Evolutionary conservation across 371 early-diverging fungal species (phyloP).

Genomic region (Mucor saturninus): DNA sequence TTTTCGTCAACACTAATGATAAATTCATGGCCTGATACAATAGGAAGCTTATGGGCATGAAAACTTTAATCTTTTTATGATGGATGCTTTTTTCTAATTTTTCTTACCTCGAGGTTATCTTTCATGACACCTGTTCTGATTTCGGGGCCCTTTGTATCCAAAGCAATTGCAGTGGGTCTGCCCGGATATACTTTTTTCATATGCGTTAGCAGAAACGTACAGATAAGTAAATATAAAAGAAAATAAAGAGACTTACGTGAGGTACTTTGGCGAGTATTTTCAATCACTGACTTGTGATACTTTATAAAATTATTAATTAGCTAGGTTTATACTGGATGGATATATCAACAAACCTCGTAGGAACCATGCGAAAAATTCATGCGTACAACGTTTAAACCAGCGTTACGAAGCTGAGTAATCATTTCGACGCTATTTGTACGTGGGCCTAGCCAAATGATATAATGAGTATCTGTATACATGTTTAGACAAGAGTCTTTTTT

Average conservation of each 20-base stretch:
- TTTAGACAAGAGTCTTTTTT: too few relatives aligned
- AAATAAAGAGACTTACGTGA: slow-evolving; percentile 35
- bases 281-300: slow-evolving; percentile 89
- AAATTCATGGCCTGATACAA: slow-evolving; percentile 79
- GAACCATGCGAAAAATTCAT: slow-evolving; percentile 95
- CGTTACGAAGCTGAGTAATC: slow-evolving; percentile 82
- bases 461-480: too few relatives aligned
- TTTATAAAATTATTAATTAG: slow-evolving; percentile 12
- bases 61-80: neutral
- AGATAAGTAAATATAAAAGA: neutral
- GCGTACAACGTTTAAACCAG: slow-evolving; percentile 96
- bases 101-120: slow-evolving; percentile 51
- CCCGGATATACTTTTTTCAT: slow-evolving; percentile 43
- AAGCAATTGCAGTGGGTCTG: slow-evolving; percentile 81
- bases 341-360: slow-evolving; percentile 66
- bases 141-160: slow-evolving; percentile 89
- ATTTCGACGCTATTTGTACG: slow-evolving; percentile 84
- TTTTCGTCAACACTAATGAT: slow-evolving; percentile 79
- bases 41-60: slow-evolving; percentile 43
- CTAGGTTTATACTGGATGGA: too few relatives aligned
- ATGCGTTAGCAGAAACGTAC: too few relatives aligned
- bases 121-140: slow-evolving; percentile 83
- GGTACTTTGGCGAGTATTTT: slow-evolving; percentile 69
- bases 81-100: slow-evolving; percentile 6
- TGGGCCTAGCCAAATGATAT: slow-evolving; percentile 60